phyloP scores from a whole-genome alignment of 768 basidiomycete species.

The Kwoniella sp. region DNA sequence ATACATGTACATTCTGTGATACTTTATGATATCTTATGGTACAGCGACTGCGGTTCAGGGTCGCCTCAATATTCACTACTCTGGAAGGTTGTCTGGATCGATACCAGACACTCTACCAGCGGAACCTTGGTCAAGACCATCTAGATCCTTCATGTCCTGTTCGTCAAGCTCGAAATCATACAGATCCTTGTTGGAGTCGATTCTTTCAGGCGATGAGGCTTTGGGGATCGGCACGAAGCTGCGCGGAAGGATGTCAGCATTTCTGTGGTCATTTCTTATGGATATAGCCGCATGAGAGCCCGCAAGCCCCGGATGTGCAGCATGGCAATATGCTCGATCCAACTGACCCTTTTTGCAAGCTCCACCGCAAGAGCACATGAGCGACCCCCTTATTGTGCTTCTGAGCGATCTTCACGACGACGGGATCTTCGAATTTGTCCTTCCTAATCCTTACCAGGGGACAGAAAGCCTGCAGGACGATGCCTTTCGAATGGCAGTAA shows the following conservation, averaged over 20 bases:
- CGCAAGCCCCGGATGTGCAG: too few species aligned
- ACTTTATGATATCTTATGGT: too few species aligned
- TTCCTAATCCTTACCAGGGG: constrained; percentile 62
- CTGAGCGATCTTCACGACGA: constrained; percentile 36
- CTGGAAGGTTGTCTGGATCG: constrained; percentile 20
- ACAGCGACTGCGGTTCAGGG: too few species aligned
- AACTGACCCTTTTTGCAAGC: constrained; percentile 59
- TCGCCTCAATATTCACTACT: too few species aligned
- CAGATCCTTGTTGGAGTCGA: constrained; percentile 18
- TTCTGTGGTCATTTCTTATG: too few species aligned
- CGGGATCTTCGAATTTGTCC: constrained; percentile 40
- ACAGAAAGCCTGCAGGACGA: constrained; percentile 59
- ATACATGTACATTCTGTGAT: background rate
- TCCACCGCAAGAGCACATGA: constrained; percentile 60
- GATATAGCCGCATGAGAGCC: too few species aligned
- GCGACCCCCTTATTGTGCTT: constrained; percentile 54
- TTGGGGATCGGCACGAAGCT: constrained; percentile 29
- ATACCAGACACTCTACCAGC: constrained; percentile 23
- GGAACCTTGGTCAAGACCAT: constrained; percentile 22
- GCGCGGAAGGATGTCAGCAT: background rate
- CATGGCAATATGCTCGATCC: background rate
- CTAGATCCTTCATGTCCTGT: constrained; percentile 26
- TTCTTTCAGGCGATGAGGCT: constrained; percentile 14
- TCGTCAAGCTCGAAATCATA: constrained; percentile 29
- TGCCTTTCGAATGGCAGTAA: constrained; percentile 67